phyloP scores from a whole-genome alignment of 2,329 filamentous ascomycete species.

The Verticillium nubilum region DNA sequence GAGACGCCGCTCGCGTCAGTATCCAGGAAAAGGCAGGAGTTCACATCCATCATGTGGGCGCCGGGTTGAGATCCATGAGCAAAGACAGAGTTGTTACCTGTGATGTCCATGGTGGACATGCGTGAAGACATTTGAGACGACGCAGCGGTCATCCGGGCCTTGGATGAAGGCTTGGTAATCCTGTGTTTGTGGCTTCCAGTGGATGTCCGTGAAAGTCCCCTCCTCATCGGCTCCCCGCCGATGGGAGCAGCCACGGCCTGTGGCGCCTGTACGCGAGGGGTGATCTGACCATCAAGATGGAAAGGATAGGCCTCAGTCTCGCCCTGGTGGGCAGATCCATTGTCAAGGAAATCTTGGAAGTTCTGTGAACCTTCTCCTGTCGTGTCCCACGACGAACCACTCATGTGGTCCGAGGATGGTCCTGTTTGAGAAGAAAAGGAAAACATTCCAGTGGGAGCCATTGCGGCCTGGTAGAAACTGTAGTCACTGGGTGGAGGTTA shows the following conservation, averaged over 20 bases:
- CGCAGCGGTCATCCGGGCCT: constrained; percentile 37
- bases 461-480: constrained; percentile 47
- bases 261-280: constrained; percentile 42
- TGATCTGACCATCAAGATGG: constrained; percentile 43
- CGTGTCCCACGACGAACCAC: constrained; percentile 49
- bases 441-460: constrained; percentile 49
- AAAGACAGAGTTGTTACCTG: constrained; percentile 43
- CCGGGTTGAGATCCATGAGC: constrained; percentile 29
- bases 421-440: constrained; percentile 55
- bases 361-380: constrained; percentile 56
- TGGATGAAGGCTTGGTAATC: constrained; percentile 35
- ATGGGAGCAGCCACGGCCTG: constrained; percentile 19
- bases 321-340: constrained; percentile 43
- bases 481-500: constrained; percentile 52
- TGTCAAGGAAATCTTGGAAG: constrained; percentile 47
- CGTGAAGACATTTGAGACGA: constrained; percentile 43
- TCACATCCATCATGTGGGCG: constrained; percentile 39
- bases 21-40: constrained; percentile 47
- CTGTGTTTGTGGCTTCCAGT: constrained; percentile 38
- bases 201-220: constrained; percentile 37
- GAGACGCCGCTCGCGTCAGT: constrained; percentile 39
- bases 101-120: constrained; percentile 45
- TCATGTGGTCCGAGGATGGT: constrained; percentile 50
- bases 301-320: constrained; percentile 50
- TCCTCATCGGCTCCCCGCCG: constrained; percentile 36